These are phyloP conservation scores for Didymosphaeria variabile DNA, from an alignment of 2,329 filamentous ascomycete genomes.

Conservation along the genomic window DNA sequence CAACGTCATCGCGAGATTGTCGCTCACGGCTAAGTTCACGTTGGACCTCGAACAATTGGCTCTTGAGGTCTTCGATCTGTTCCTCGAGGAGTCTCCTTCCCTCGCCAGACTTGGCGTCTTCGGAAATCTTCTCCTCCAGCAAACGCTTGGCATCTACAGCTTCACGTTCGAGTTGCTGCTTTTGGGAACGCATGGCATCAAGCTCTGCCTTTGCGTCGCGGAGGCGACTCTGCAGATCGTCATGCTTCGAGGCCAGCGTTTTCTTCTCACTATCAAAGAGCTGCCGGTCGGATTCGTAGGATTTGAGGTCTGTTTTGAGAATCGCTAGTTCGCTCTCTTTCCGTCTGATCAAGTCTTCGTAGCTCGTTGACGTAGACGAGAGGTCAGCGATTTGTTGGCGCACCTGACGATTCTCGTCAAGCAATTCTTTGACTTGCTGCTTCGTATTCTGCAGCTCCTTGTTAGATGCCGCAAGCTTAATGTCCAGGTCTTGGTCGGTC, in stretches of 20 bases:
- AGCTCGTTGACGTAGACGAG: conserved; percentile 90
- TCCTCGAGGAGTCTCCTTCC: conserved; percentile 83
- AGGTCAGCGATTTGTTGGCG: conserved; percentile 87
- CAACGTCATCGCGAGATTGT: conserved; percentile 92
- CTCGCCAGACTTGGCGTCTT: conserved; percentile 83
- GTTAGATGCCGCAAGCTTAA: conserved; percentile 79
- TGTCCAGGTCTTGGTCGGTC: conserved; percentile 86
- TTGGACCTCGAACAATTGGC: conserved; percentile 83
- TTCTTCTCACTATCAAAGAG: conserved; percentile 81
- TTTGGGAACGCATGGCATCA: conserved; percentile 85
- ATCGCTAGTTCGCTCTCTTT: conserved; percentile 94
- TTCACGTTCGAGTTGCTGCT: conserved; percentile 85
- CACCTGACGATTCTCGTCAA: conserved; percentile 81
- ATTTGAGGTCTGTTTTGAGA: conserved; percentile 83
- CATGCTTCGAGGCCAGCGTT: conserved; percentile 76
- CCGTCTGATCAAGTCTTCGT: conserved; percentile 89
- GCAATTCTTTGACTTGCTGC: conserved; percentile 77
- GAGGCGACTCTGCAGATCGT: conserved; percentile 77
- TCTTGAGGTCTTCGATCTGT: conserved; percentile 87
- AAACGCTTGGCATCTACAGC: conserved; percentile 86
- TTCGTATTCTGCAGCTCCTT: conserved; percentile 82
- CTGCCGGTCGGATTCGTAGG: conserved; percentile 81
- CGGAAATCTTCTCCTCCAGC: conserved; percentile 86
- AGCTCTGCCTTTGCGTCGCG: conserved; percentile 88
- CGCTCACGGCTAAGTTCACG: conserved; percentile 89